phyloP scores from a whole-genome alignment of 306 rosid genomes.

The Senna tora region DNA sequence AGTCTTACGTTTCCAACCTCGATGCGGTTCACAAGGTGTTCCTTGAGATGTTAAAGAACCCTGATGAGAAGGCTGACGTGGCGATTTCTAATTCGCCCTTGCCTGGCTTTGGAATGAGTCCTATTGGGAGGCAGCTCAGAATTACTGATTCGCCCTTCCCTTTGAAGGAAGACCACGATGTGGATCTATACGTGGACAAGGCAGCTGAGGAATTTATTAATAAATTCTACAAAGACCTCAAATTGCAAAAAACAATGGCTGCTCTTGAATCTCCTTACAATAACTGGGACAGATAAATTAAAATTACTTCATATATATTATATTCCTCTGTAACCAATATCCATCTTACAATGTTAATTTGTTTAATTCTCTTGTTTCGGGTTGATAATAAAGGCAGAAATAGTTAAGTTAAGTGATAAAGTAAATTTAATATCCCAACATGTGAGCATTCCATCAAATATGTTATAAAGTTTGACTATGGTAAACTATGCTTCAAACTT shows the following conservation, averaged over 20 bases:
- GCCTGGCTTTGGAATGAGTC: slow-evolving; percentile 85
- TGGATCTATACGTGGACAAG: slow-evolving; percentile 62
- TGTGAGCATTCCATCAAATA: no score
- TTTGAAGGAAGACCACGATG: slow-evolving; percentile 53
- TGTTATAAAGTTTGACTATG: no score
- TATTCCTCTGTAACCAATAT: no score
- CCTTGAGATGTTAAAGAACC: slow-evolving; percentile 61
- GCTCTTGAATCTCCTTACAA: slow-evolving; percentile 56
- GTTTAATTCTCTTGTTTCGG: background rate
- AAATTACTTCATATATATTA: no score
- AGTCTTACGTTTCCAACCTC: slow-evolving; percentile 45
- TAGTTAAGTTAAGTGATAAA: no score
- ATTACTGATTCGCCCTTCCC: slow-evolving; percentile 91
- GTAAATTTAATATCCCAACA: no score
- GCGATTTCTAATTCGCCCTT: slow-evolving; percentile 48
- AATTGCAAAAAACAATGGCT: slow-evolving; percentile 49
- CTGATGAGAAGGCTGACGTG: slow-evolving; percentile 28
- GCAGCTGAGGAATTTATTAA: slow-evolving; percentile 84
- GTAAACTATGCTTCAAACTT: no score
- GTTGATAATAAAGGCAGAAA: background rate
- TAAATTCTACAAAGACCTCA: slow-evolving; percentile 69
- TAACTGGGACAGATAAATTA: slow-evolving; percentile 46
- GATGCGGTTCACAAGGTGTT: slow-evolving; percentile 61
- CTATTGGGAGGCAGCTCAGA: slow-evolving; percentile 67
- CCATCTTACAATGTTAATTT: background rate